phyloP scores from a whole-genome alignment of 441 rosid species.

The Flueggea neowawraea region DNA sequence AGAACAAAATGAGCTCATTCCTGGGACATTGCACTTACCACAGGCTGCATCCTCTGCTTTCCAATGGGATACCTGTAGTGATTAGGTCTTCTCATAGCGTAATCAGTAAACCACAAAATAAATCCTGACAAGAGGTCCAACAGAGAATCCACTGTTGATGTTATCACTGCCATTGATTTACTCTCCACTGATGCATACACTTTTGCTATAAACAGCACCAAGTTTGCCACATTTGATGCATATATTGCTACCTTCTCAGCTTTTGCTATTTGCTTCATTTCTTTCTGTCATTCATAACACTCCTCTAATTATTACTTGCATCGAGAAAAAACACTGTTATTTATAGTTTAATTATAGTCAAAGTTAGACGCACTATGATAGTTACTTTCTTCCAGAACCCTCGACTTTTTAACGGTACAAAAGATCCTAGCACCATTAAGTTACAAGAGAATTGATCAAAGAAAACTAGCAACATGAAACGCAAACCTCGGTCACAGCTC shows the following conservation, averaged over 20 bases:
- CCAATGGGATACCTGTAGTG: constrained; percentile 52
- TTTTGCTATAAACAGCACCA: constrained; percentile 56
- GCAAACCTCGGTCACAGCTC: constrained; percentile 32
- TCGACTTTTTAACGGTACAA: no score
- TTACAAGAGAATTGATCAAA: no score
- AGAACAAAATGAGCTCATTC: no score
- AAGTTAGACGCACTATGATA: no score
- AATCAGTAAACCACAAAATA: constrained; percentile 54
- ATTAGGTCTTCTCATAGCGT: constrained; percentile 46
- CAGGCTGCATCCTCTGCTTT: constrained; percentile 68
- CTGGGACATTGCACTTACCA: constrained; percentile 22
- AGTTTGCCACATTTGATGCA: constrained; percentile 50
- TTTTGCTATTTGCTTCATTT: constrained; percentile 35
- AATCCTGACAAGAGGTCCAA: constrained; percentile 63
- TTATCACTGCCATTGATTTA: constrained; percentile 59
- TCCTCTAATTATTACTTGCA: not conserved
- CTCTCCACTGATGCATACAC: constrained; percentile 51
- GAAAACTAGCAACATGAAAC: not conserved
- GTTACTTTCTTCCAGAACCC: no score
- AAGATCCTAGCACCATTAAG: no score
- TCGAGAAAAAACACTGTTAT: no score
- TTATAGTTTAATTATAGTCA: no score
- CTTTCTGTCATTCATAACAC: constrained; percentile 19
- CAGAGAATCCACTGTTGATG: constrained; percentile 62
- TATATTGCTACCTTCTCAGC: constrained; percentile 39